phyloP scores from a whole-genome alignment of 2,329 filamentous ascomycete species.

The Aspergillus sp. region DNA sequence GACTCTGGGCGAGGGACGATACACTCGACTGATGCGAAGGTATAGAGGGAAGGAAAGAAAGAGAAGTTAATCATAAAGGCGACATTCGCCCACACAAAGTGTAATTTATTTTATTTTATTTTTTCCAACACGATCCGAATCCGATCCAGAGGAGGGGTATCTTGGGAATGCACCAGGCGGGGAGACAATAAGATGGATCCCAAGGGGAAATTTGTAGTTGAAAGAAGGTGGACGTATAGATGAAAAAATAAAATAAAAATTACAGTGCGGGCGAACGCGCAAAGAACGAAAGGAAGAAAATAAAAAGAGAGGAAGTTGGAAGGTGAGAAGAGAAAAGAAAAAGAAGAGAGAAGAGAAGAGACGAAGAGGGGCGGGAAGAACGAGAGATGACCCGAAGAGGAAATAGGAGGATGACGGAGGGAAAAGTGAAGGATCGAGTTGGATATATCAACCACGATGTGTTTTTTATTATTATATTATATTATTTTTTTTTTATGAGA shows the following conservation, averaged over 20 bases:
- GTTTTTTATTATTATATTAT: not conserved
- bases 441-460: not conserved
- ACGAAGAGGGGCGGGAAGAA: constrained; percentile 12
- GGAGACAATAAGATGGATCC: constrained; percentile 4
- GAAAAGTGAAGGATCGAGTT: not conserved
- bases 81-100: constrained; percentile 34
- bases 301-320: constrained; percentile 10
- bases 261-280: constrained; percentile 33
- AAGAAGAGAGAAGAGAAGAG: constrained; percentile 9
- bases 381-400: constrained; percentile 12
- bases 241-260: constrained; percentile 16
- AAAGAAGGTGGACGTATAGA: constrained; percentile 5
- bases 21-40: constrained; percentile 10
- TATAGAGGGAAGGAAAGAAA: constrained; percentile 18
- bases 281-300: constrained; percentile 18
- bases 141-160: not conserved
- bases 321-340: constrained; percentile 11
- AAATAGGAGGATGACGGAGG: constrained; percentile 9
- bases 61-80: constrained; percentile 30
- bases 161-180: not conserved
- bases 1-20: constrained; percentile 53
- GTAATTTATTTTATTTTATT: constrained; percentile 4
- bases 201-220: not conserved
- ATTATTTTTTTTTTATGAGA: not conserved
- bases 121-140: constrained; percentile 6